phyloP scores from a whole-genome alignment of 805 yeast genomes.

The Candida hispaniensis region DNA sequence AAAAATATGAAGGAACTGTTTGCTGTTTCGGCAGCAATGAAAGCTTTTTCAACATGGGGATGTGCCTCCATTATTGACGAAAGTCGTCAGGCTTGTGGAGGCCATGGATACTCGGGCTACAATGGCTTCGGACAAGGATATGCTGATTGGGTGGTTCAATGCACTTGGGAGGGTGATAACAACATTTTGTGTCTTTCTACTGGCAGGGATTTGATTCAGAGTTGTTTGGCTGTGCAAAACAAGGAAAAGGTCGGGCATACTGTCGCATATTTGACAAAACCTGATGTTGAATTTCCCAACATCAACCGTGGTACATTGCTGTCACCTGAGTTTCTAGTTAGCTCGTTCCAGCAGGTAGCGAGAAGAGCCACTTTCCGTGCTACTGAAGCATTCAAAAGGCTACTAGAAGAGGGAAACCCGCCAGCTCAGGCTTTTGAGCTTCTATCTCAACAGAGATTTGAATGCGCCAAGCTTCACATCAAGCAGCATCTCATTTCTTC shows the following conservation, averaged over 20 bases:
- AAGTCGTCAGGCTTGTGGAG: slow-evolving; percentile 90
- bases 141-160: slow-evolving; percentile 90
- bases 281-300: slow-evolving; percentile 18
- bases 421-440: slow-evolving; percentile 32
- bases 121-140: slow-evolving; percentile 83
- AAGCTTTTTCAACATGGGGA: slow-evolving; percentile 84
- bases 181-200: slow-evolving; percentile 72
- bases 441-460: slow-evolving; percentile 33
- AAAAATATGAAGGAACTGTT: slow-evolving; percentile 64
- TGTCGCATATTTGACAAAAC: slow-evolving; percentile 33
- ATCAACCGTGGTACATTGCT: slow-evolving; percentile 23
- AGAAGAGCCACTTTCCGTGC: slow-evolving; percentile 29
- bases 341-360: slow-evolving; percentile 32
- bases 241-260: slow-evolving; percentile 37
- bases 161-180: slow-evolving; percentile 99
- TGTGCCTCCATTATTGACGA: slow-evolving; percentile 73
- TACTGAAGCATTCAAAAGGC: slow-evolving; percentile 25
- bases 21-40: slow-evolving; percentile 75
- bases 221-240: slow-evolving; percentile 34
- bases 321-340: slow-evolving; percentile 24
- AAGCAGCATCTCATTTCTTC: slow-evolving; percentile 30
- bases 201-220: slow-evolving; percentile 64
- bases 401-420: slow-evolving; percentile 22
- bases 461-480: slow-evolving; percentile 33
- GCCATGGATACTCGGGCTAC: slow-evolving; percentile 89